Percentiles rank a stretch among this genome's conserved stretches.
phyloP scores from a whole-genome alignment of 148 eudicot genomes.

The Diospyros lotus region DNA sequence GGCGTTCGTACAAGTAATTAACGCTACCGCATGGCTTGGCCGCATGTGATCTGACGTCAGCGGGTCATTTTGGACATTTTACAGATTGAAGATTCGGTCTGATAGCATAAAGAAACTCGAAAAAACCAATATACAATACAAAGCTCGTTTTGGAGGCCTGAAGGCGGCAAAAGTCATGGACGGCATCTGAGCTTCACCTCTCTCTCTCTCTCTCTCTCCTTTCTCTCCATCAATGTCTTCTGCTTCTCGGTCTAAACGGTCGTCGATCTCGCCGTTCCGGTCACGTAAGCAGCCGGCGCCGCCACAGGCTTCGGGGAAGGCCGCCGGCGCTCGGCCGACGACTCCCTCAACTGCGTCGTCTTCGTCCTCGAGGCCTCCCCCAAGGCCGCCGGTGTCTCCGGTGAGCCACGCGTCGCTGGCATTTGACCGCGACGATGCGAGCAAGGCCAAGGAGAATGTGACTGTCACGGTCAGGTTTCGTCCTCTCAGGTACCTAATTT shows the following conservation, averaged over 20 bases:
- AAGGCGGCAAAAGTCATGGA: slow-evolving; percentile 16
- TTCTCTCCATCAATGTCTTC: slow-evolving; percentile 19
- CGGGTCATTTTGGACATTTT: too few relatives aligned
- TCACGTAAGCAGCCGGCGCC: slow-evolving; percentile 26
- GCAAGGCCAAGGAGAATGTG: slow-evolving; percentile 33
- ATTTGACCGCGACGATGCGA: slow-evolving; percentile 8
- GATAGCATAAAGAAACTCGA: neutral
- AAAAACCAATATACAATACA: neutral
- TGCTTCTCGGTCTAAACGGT: slow-evolving; percentile 9
- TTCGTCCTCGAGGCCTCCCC: slow-evolving; percentile 9
- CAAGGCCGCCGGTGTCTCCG: slow-evolving; percentile 1
- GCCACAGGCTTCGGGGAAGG: slow-evolving; percentile 9
- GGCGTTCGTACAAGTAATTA: too few relatives aligned
- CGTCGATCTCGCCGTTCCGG: slow-evolving; percentile 36
- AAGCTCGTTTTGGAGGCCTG: slow-evolving; percentile 17
- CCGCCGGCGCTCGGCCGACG: slow-evolving; percentile 8
- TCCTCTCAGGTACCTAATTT: slow-evolving; percentile 31
- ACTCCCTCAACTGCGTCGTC: slow-evolving; percentile 11
- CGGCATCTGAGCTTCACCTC: slow-evolving; percentile 9
- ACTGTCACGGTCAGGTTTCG: slow-evolving; percentile 44
- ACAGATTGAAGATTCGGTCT: too few relatives aligned
- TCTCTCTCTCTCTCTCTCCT: neutral
- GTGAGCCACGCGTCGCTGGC: slow-evolving; percentile 6
- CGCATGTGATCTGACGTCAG: too few relatives aligned
- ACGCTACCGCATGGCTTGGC: too few relatives aligned